Conservation (phyloP, 371 early-diverging fungal species). For the Mucor circinelloides region DNA sequence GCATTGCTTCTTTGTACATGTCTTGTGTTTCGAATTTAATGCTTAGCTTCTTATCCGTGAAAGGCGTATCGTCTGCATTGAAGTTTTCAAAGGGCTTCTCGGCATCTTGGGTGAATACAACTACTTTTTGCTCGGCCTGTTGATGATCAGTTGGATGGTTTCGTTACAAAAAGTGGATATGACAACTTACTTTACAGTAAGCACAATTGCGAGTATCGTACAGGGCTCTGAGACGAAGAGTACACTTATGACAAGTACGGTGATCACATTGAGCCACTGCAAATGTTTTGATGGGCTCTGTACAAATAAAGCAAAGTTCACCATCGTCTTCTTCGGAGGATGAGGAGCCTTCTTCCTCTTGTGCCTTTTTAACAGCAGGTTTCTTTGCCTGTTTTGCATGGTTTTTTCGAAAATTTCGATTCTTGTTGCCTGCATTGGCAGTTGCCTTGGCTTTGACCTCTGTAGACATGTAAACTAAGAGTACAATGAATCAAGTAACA, state of each 20-base stretch:
- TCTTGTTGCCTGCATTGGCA: not conserved
- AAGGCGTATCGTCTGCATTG: slow-evolving; percentile 45
- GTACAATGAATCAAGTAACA: not conserved
- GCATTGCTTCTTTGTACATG: slow-evolving; percentile 72
- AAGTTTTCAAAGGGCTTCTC: slow-evolving; percentile 62
- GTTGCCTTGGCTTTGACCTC: not conserved
- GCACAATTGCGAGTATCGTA: slow-evolving; percentile 86
- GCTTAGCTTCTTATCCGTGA: slow-evolving; percentile 64
- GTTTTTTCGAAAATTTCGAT: not conserved
- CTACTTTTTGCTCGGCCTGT: slow-evolving; percentile 68
- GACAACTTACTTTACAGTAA: slow-evolving; percentile 80
- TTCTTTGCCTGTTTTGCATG: not conserved
- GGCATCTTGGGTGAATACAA: slow-evolving; percentile 73
- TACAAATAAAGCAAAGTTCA: slow-evolving; percentile 87
- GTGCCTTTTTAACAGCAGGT: not conserved
- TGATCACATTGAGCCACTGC: slow-evolving; percentile 94
- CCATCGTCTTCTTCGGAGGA: slow-evolving; percentile 38
- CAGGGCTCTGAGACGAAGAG: slow-evolving; percentile 84
- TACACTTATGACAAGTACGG: slow-evolving; percentile 88
- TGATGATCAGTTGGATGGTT: not conserved
- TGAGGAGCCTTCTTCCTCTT: not conserved
- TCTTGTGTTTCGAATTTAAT: slow-evolving; percentile 78
- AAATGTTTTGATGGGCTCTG: slow-evolving; percentile 77
- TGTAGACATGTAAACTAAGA: not conserved
- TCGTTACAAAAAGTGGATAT: no score